Evolutionary conservation across 2,329 filamentous ascomycete genomes (phyloP), one percentile per base, ranked within the genome.

Genomic region (Microdochium nivale): DNA sequence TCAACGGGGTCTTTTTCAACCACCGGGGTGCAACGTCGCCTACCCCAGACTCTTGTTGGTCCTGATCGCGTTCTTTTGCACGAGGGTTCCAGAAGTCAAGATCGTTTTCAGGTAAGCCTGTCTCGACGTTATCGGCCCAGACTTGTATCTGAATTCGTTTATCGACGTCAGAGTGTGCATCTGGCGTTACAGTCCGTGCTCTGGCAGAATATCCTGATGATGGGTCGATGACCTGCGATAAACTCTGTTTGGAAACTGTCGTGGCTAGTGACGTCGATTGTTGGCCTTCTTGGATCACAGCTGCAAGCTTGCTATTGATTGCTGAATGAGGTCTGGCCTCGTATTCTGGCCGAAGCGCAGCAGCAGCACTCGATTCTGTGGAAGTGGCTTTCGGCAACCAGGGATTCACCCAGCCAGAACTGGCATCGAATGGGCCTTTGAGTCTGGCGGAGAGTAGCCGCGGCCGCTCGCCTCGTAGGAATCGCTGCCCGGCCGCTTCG

Each of bases 391-490:
- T 46, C 32, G 14, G 69, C 43, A 65, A 60, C 78, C 78, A 81
- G 14, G 78, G 78, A 55, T 80, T 79, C 30, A 62, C 59, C 78
- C 78, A 81, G 23, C 74, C 74, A 2, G 65, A 70, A 40, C 67
- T 60, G 51, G 59, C 63, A 46, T 76, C 72, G 56, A 88, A 86
- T 0, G 85, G 86, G 0, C 85, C 86, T 53, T 69, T 74, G 2
- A 88, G 69, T 5, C 69, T 66, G 7, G 85, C 78, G 13, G 86
- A 85, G 2, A 83, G 63, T 2, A 90, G 71, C 24, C 77, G 60
- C 0, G 84, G 75, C 2, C 73, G 61, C 27, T 73, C 67, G 0
- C 85, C 86, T 7, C 72, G 66, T 35, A 87, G 67, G 58, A 78
- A 88, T 32, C 74, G 72, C 30, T 73, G 67, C 1, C 80, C 85